Evolutionary conservation across 2,329 filamentous ascomycete species (phyloP), one percentile per base, ranked within the genome.

Genomic region (Ascocoryne sarcoides): DNA sequence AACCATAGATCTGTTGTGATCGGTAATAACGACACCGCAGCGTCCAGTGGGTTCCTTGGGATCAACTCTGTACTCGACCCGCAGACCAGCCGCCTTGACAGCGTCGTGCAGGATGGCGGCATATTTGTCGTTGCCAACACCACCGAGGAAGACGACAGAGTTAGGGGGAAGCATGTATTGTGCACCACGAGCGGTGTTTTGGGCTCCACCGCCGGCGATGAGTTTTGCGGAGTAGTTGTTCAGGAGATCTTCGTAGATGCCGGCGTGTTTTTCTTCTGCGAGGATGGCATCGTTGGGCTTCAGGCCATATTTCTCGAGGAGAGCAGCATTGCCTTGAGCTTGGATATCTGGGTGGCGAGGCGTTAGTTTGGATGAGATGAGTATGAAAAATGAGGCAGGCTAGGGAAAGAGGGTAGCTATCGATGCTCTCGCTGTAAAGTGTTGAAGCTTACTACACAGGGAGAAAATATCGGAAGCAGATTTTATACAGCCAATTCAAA

Each of bases 261-360:
- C 77, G 61, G 83, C 73, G 69, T 98, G 92, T 72, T 94, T 83
- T 61, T 86, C 79, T 65, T 94, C 87, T 42, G 90, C 90, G 46
- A 98, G 85, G 64, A 98, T 95, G 57, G 92, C 92, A 65, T 98
- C 90, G 70, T 98, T 95, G 64, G 83, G 75, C 74, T 98, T 95
- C 58, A 98, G 75, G 44, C 70, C 79, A 64, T 98, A 98, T 74
- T 95, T 94, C 54, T 89, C 71, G 46, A 98, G 84, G 41, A 96
- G 79, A 20, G 78, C 79, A 56, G 89, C 75, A 65, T 90, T 77
- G 56, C 88, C 93, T 56, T 70, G 58, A 56, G 83, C 92, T 69
- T 95, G 90, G 64, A 98, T 98, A 63, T 98, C 85, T 89, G 55
- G 5, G 42, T 29, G 19, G 20, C 26, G 14, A 16, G 28, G 31